Evolutionary conservation across 306 rosid genomes (phyloP).

Genomic region (Bauhinia variegata): DNA sequence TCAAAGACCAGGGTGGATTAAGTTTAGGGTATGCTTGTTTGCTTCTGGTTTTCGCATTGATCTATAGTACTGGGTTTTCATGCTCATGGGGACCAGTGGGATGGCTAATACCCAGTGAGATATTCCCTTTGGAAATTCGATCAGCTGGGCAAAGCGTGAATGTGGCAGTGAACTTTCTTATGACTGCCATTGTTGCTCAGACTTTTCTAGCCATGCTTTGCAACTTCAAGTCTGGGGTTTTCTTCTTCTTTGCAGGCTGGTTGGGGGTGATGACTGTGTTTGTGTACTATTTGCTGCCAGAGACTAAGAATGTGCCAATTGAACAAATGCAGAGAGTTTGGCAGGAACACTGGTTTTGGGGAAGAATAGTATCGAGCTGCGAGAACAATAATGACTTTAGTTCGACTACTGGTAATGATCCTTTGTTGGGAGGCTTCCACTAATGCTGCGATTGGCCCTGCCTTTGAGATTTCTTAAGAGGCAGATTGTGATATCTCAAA

Average conservation of each 20-base stretch:
- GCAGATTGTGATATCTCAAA: too few species aligned
- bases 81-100: constrained; percentile 61
- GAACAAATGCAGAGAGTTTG: constrained; percentile 47
- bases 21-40: constrained; percentile 45
- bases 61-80: constrained; percentile 49
- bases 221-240: too few species aligned
- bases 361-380: too few species aligned
- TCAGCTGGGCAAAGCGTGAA: constrained; percentile 49
- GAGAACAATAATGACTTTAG: constrained; percentile 11
- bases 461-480: too few species aligned
- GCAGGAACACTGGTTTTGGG: too few species aligned
- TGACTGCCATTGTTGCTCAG: constrained; percentile 51
- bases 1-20: constrained; percentile 46
- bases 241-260: constrained; percentile 57
- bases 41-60: constrained; percentile 41
- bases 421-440: too few species aligned
- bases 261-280: too few species aligned
- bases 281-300: too few species aligned
- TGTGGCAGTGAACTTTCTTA: constrained; percentile 53
- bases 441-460: too few species aligned
- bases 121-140: constrained; percentile 48
- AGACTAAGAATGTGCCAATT: too few species aligned
- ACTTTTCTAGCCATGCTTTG: constrained; percentile 53
- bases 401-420: background rate
- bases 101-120: constrained; percentile 56